Base-by-base conservation (phyloP, 2,329 filamentous ascomycete species). In the Penicillium sp. region DNA sequence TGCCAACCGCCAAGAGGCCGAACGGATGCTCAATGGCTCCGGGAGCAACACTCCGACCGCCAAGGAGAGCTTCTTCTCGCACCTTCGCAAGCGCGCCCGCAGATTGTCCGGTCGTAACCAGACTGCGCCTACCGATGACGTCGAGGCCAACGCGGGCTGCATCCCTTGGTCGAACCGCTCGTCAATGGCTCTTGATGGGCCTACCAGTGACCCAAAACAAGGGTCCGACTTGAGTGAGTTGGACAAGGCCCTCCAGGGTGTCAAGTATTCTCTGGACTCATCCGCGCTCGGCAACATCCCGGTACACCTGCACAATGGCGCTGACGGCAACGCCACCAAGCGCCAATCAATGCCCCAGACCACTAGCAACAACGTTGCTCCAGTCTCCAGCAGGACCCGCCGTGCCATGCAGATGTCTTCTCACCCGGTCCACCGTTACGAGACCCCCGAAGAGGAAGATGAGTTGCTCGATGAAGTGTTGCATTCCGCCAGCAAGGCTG, bases 41-140 rank as follows among this genome's bases (percentile, higher is more conserved):
- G 81, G 80, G 29, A 87, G 85, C 18, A 76, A 91, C 19, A 83
- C 81, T 13, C 93, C 89, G 5, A 89, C 86, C 0, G 85, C 80
- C 61, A 88, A 95, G 66, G 93, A 99, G 70, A 89, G 93, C 70
- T 99, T 99, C 77, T 99, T 99, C 73, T 97, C 93, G 0, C 93
- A 99, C 67, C 79, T 99, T 7, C 83, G 93, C 49, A 99, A 99
- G 72, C 86, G 92, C 43, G 93, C 95, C 25, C 83, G 93, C 60
- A 82, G 93, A 59, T 85, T 99, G 53, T 99, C 93, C 22, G 93
- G 93, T 39, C 85, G 92, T 49, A 90, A 95, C 65, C 88, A 92
- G 66, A 85, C 84, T 12, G 88, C 89, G 14, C 87, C 89, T 8
- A 82, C 80, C 36, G 91, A 96, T 60, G 92, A 97, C 64, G 77